A percentile compares a stretch with the other conserved stretches of the same genome.
These are phyloP conservation scores for Hypericum androsaemum DNA, from an alignment of 345 rosid genomes.

Conservation along the genomic window DNA sequence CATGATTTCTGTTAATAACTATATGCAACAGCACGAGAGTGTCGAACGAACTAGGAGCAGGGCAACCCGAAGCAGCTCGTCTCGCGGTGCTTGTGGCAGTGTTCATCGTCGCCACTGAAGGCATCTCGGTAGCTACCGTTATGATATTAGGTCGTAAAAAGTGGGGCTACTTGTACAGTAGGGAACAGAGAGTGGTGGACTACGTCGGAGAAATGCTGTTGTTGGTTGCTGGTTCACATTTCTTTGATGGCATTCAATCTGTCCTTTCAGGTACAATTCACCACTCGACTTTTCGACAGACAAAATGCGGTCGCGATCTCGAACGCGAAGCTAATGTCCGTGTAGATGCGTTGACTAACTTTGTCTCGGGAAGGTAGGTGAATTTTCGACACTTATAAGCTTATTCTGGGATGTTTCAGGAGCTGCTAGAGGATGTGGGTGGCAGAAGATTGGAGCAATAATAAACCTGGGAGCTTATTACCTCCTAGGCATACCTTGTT, in stretches of 20 bases:
- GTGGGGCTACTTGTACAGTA: conserved; percentile 30
- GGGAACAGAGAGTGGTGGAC: conserved; percentile 25
- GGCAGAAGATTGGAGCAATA: conserved; percentile 33
- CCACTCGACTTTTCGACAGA: not conserved
- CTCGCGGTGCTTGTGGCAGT: conserved; percentile 19
- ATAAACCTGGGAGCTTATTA: conserved; percentile 33
- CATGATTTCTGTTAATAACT: not conserved
- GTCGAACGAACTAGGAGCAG: conserved; percentile 48
- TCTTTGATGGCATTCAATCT: conserved; percentile 24
- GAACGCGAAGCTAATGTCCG: too few species aligned
- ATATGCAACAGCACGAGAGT: conserved; percentile 29
- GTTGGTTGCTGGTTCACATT: conserved; percentile 21
- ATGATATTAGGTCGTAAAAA: conserved; percentile 21
- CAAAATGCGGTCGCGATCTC: not conserved
- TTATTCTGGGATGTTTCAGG: conserved; percentile 14
- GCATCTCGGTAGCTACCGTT: conserved; percentile 14
- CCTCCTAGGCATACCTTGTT: conserved; percentile 21
- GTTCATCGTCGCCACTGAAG: conserved; percentile 21
- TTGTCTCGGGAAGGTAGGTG: too few species aligned
- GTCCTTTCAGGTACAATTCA: conserved; percentile 30
- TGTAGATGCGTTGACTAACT: too few species aligned
- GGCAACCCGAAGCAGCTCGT: conserved; percentile 31
- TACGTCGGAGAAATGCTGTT: conserved; percentile 29
- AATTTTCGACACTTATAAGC: too few species aligned
- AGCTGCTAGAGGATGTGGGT: conserved; percentile 34